These are phyloP conservation scores for Allium sativum DNA, from an alignment of 106 monocot genomes.

Conservation along the genomic window DNA sequence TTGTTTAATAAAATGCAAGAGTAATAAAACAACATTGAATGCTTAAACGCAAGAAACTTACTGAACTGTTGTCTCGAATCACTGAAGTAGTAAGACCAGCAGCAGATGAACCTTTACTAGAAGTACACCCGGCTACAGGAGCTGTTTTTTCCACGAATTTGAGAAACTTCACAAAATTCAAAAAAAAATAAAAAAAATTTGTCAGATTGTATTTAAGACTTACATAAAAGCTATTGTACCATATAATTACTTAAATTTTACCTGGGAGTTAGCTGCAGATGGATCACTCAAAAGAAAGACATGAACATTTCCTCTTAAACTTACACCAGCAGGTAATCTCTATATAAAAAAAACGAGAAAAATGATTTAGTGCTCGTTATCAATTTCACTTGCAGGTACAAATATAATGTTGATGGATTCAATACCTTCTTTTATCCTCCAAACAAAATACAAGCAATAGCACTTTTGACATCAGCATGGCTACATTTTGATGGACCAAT, in stretches of 20 bases:
- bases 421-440: constrained; percentile 92
- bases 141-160: constrained; percentile 99
- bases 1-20: not conserved
- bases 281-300: constrained; percentile 89
- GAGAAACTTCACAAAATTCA: constrained; percentile 50
- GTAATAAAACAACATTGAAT: not conserved
- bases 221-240: too few relatives aligned
- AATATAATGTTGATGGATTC: not conserved
- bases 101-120: constrained; percentile 96
- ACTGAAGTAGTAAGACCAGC: constrained; percentile 99
- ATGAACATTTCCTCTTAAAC: constrained; percentile 90
- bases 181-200: not conserved
- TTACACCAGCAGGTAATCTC: constrained; percentile 89
- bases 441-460: constrained; percentile 84
- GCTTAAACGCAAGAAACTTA: constrained; percentile 25
- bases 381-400: not conserved
- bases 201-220: too few relatives aligned
- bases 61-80: constrained; percentile 85
- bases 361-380: not conserved
- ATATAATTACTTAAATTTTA: too few relatives aligned
- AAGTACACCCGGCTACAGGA: constrained; percentile 93
- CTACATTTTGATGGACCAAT: constrained; percentile 96
- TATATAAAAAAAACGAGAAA: constrained; percentile 14
- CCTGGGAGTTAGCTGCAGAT: constrained; percentile 99
- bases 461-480: constrained; percentile 92